phyloP scores from a whole-genome alignment of 2,329 filamentous ascomycete genomes.

The Monilinia laxa region DNA sequence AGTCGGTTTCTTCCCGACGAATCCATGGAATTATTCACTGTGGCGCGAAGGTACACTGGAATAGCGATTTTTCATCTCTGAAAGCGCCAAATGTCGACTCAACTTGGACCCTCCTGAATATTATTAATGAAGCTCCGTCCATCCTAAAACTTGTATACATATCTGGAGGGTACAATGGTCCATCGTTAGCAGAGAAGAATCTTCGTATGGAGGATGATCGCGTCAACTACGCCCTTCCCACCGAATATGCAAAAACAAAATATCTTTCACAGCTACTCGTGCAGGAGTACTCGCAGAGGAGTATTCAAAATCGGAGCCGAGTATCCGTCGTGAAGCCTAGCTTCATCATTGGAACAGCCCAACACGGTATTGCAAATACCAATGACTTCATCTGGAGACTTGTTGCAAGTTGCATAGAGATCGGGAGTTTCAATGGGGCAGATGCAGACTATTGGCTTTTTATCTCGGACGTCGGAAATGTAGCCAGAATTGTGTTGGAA shows the following conservation, averaged over 20 bases:
- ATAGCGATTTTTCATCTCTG: constrained; percentile 69
- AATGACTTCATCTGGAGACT: constrained; percentile 37
- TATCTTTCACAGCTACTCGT: constrained; percentile 69
- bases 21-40: constrained; percentile 78
- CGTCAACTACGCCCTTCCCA: constrained; percentile 50
- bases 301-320: not conserved
- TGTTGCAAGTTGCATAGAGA: constrained; percentile 25
- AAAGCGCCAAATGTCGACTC: constrained; percentile 71
- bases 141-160: constrained; percentile 34
- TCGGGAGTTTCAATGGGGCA: constrained; percentile 27
- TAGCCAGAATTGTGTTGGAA: constrained; percentile 26
- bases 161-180: constrained; percentile 34
- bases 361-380: constrained; percentile 34
- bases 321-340: constrained; percentile 33
- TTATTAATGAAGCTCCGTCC: constrained; percentile 17
- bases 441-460: constrained; percentile 28
- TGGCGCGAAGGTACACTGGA: constrained; percentile 77
- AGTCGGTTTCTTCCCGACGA: constrained; percentile 42
- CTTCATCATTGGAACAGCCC: constrained; percentile 32
- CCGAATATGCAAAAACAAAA: constrained; percentile 85
- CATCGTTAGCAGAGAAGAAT: constrained; percentile 46
- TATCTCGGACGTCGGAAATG: constrained; percentile 27
- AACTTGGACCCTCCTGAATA: constrained; percentile 33
- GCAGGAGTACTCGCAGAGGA: constrained; percentile 8
- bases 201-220: constrained; percentile 45